Conservation (phyloP, 352 stramenopile genomes). For the Pythium brassicae region DNA sequence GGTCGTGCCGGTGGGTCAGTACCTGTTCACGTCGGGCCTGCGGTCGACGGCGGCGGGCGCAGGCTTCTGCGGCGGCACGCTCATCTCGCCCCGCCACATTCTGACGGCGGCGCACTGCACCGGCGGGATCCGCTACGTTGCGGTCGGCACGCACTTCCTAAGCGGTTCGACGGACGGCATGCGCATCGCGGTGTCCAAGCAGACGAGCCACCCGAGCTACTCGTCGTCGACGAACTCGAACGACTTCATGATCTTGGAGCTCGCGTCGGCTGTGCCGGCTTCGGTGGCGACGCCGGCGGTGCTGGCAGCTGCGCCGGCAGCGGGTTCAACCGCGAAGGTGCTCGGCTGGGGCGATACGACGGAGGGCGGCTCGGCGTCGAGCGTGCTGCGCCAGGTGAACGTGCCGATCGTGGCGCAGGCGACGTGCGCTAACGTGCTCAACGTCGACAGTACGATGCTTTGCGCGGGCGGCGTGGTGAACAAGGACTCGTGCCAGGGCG, state of each 20-base stretch:
- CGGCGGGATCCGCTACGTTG: conserved; percentile 30
- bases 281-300: conserved; percentile 29
- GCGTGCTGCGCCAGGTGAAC: conserved; percentile 33
- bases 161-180: conserved; percentile 38
- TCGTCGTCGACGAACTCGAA: conserved; percentile 19
- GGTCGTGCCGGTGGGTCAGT: conserved; percentile 29
- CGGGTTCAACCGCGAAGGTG: conserved; percentile 1
- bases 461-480: conserved; percentile 43
- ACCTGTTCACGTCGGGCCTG: conserved; percentile 25
- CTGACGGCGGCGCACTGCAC: conserved; percentile 45
- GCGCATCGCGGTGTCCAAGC: conserved; percentile 37
- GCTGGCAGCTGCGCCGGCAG: conserved; percentile 16
- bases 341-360: conserved; percentile 29
- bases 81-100: conserved; percentile 46
- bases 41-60: conserved; percentile 9
- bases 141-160: conserved; percentile 52
- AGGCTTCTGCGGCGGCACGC: conserved; percentile 27
- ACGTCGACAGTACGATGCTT: conserved; percentile 43
- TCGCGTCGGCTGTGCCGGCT: conserved; percentile 27
- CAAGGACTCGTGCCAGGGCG: conserved; percentile 59
- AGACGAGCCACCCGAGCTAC: conserved; percentile 50
- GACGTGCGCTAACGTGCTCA: conserved; percentile 27
- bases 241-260: conserved; percentile 55
- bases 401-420: conserved; percentile 42
- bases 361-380: conserved; percentile 17